phyloP scores from a whole-genome alignment of 2,329 filamentous ascomycete genomes.

The Ophioceras dolichostomum region DNA sequence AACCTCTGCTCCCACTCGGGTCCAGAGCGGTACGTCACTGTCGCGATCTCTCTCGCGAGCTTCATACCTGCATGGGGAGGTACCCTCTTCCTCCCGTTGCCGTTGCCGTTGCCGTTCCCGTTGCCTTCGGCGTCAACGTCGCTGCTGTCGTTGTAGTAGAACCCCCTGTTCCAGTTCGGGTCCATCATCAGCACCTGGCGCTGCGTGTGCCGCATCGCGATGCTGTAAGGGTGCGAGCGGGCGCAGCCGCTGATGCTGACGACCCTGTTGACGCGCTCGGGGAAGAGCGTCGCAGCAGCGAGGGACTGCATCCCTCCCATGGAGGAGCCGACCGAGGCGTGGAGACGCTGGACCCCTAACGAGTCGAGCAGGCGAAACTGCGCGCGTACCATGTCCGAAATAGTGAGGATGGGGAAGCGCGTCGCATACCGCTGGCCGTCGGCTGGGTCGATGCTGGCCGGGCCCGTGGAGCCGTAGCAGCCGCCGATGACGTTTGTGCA shows the following conservation, averaged over 20 bases:
- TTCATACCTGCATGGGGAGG: slow-evolving; percentile 97
- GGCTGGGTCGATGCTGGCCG: slow-evolving; percentile 74
- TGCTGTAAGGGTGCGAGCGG: slow-evolving; percentile 90
- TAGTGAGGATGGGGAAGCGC: slow-evolving; percentile 85
- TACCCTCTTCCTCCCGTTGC: too few relatives aligned
- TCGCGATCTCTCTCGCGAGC: slow-evolving; percentile 91
- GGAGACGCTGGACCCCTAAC: slow-evolving; percentile 64
- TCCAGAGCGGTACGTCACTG: slow-evolving; percentile 90
- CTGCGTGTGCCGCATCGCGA: slow-evolving; percentile 97
- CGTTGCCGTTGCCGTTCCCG: too few relatives aligned
- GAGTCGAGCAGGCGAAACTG: slow-evolving; percentile 82
- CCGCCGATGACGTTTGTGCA: slow-evolving; percentile 96
- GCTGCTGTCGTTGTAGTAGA: slow-evolving; percentile 64
- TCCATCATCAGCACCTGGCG: slow-evolving; percentile 99
- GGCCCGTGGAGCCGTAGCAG: slow-evolving; percentile 91
- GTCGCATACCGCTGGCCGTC: slow-evolving; percentile 87
- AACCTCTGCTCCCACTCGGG: slow-evolving; percentile 98
- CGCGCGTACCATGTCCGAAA: slow-evolving; percentile 95
- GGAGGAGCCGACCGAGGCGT: slow-evolving; percentile 87
- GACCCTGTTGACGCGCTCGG: slow-evolving; percentile 67
- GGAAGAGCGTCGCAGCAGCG: slow-evolving; percentile 73
- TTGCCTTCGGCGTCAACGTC: too few relatives aligned
- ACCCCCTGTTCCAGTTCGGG: slow-evolving; percentile 89
- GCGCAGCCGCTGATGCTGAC: slow-evolving; percentile 90
- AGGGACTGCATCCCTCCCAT: slow-evolving; percentile 99